Evolutionary conservation across 2,329 filamentous ascomycete genomes (phyloP), one percentile per base, ranked within the genome.

Genomic region (Tolypocladium amazonense): DNA sequence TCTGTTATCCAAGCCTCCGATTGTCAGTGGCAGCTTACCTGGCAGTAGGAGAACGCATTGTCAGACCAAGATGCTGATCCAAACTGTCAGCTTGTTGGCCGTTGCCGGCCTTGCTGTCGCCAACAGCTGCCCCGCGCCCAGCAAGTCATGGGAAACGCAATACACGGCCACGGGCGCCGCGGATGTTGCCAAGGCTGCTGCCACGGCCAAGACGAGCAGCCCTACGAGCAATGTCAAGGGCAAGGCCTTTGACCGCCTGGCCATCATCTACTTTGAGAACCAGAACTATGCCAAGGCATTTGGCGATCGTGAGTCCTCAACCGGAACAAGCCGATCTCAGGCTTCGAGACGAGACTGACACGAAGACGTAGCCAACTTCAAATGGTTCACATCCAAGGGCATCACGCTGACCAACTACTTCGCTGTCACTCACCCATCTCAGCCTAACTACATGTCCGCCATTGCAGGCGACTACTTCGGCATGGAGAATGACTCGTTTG

Each of bases 211-310:
- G 68, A 85, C 85, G 1, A 73, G 75, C 62, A 84, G 82, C 62
- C 84, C 86, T 2, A 84, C 80, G 38, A 86, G 80, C 70, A 70
- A 84, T 66, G 84, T 92, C 57, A 80, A 84, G 69, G 90, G 90
- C 62, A 84, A 87, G 69, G 84, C 80, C 0, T 92, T 92, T 69
- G 82, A 91, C 69, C 84, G 89, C 20, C 82, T 89, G 62, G 84
- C 85, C 59, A 82, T 85, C 60, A 85, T 92, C 71, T 92, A 87
- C 86, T 79, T 91, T 56, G 89, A 92, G 76, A 92, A 92, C 70
- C 89, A 86, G 56, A 80, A 86, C 72, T 92, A 82, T 64, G 79
- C 83, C 58, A 81, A 85, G 67, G 84, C 88, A 2, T 76, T 77
- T 43, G 81, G 79, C 20, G 87, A 92, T 70, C 79, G 81, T 83